Conservation (phyloP, 306 rosid genomes). For the Mucuna pruriens region DNA sequence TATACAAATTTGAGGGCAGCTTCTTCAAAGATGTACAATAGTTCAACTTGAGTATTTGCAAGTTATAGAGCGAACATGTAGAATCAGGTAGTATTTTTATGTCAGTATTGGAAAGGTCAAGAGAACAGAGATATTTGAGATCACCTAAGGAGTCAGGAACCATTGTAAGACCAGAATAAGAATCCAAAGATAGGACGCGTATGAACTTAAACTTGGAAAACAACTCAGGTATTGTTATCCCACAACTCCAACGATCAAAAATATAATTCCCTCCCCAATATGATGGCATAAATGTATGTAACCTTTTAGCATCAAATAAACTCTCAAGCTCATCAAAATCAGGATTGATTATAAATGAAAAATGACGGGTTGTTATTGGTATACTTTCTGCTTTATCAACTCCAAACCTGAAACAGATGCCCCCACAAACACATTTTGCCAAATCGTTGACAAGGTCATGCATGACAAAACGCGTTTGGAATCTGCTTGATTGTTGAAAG, state of each 20-base stretch:
- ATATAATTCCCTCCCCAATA: no score
- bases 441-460: background rate
- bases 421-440: background rate
- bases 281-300: background rate
- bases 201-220: background rate
- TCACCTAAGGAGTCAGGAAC: background rate
- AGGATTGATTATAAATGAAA: background rate
- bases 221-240: background rate
- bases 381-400: background rate
- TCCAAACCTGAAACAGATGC: background rate
- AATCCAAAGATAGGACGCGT: background rate
- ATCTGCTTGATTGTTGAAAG: background rate
- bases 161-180: background rate
- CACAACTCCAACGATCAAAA: no score
- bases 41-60: background rate
- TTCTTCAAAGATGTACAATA: background rate
- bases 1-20: background rate
- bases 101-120: background rate
- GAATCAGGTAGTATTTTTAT: background rate
- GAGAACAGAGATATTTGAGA: background rate
- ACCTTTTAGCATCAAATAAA: background rate
- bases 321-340: background rate
- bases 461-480: background rate
- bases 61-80: background rate
- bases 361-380: background rate